These are phyloP conservation scores for Cicer yamashitae DNA, from an alignment of 306 rosid species.

Conservation along the genomic window DNA sequence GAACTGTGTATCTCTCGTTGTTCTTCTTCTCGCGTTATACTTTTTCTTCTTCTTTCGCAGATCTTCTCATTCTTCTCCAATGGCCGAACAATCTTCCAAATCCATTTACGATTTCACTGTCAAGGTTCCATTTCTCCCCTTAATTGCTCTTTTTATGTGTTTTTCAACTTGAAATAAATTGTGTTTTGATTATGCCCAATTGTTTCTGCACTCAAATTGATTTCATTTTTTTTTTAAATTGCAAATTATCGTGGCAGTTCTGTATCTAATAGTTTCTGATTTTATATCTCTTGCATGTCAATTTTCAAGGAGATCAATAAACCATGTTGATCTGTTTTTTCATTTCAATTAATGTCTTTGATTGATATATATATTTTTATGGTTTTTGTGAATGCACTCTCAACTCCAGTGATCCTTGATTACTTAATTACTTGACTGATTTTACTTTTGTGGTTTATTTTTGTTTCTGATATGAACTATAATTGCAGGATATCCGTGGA, in stretches of 20 bases:
- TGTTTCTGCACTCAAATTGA: neutral
- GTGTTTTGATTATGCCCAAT: neutral
- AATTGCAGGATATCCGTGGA: slow-evolving; percentile 76
- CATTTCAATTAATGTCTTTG: no score
- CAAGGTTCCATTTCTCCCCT: slow-evolving; percentile 51
- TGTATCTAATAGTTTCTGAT: neutral
- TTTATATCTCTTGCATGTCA: neutral
- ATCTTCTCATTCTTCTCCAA: slow-evolving; percentile 37
- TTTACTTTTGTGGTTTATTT: neutral
- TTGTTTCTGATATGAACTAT: slow-evolving; percentile 42
- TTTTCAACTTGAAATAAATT: neutral
- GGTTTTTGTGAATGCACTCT: no score
- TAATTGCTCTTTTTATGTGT: neutral
- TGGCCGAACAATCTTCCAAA: slow-evolving; percentile 66
- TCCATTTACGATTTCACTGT: slow-evolving; percentile 82
- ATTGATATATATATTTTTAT: no score
- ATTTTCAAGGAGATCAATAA: neutral
- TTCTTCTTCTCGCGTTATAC: slow-evolving; percentile 55
- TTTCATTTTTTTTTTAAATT: no score
- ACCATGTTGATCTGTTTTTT: slow-evolving; percentile 1
- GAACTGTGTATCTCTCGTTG: slow-evolving; percentile 53
- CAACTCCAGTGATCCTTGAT: no score
- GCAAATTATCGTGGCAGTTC: no score
- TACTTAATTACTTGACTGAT: neutral
- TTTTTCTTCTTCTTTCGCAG: slow-evolving; percentile 40